Evolutionary conservation across 495 filamentous ascomycete species (phyloP).

Genomic region (Delitschia confertaspora): DNA sequence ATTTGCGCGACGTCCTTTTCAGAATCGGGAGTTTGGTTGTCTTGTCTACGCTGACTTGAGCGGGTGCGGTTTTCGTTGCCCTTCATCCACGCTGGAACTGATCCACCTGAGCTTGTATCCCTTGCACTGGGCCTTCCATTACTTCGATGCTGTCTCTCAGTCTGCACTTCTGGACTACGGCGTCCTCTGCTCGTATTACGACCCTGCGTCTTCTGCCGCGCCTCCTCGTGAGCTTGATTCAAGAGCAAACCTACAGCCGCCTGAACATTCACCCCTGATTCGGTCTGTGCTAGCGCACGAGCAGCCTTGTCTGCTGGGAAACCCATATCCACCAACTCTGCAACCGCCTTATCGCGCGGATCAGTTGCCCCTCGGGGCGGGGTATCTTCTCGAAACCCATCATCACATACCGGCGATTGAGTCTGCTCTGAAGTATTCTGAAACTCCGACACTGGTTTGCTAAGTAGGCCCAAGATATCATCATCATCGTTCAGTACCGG

Average conservation of each 20-base stretch:
- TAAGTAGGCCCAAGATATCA: slow-evolving; percentile 81
- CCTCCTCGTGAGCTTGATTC: slow-evolving; percentile 77
- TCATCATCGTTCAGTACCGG: slow-evolving; percentile 48
- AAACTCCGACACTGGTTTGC: slow-evolving; percentile 72
- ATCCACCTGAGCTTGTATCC: slow-evolving; percentile 31
- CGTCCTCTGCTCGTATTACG: slow-evolving; percentile 21
- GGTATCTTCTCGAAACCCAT: slow-evolving; percentile 12
- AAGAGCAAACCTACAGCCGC: slow-evolving; percentile 82
- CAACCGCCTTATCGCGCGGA: slow-evolving; percentile 71
- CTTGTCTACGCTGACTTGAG: slow-evolving; percentile 37
- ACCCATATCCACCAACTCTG: slow-evolving; percentile 91
- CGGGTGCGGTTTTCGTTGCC: slow-evolving; percentile 28
- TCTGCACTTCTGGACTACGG: slow-evolving; percentile 30
- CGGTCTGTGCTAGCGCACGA: slow-evolving; percentile 67
- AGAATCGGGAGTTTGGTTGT: slow-evolving; percentile 49
- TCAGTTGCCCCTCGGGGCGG: slow-evolving; percentile 35
- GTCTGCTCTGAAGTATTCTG: slow-evolving; percentile 37
- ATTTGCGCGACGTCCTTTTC: slow-evolving; percentile 73
- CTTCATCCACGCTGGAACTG: slow-evolving; percentile 43
- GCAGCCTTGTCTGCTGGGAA: slow-evolving; percentile 75
- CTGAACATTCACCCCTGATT: slow-evolving; percentile 72
- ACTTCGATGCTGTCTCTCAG: slow-evolving; percentile 29
- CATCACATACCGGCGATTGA: slow-evolving; percentile 34
- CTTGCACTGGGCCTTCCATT: slow-evolving; percentile 29
- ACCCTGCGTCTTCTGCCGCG: slow-evolving; percentile 47